A percentile compares a stretch with the other conserved stretches of the same genome.
phyloP scores from a whole-genome alignment of 768 basidiomycete genomes.

The Agaricus blazei region DNA sequence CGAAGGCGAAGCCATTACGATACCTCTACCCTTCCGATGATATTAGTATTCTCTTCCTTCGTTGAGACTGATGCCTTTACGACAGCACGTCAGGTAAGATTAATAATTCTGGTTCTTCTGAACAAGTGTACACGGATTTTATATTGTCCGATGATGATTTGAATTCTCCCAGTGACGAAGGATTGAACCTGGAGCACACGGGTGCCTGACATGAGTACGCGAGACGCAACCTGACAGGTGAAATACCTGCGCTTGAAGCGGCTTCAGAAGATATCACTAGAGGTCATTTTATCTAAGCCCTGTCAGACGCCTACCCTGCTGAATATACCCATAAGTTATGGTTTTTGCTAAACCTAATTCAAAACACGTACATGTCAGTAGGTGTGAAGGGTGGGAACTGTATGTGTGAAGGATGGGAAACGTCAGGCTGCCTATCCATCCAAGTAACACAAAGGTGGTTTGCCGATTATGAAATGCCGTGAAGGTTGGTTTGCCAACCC shows the following conservation, averaged over 20 bases:
- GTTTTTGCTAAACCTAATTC: background rate
- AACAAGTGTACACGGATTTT: background rate
- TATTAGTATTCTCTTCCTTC: background rate
- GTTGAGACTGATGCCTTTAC: background rate
- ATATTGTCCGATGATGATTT: slow-evolving; percentile 3
- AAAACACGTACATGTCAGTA: too few species aligned
- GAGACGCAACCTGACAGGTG: background rate
- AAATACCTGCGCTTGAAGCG: background rate
- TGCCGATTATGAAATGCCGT: slow-evolving; percentile 3
- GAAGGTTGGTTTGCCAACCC: background rate
- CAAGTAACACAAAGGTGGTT: background rate
- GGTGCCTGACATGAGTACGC: background rate
- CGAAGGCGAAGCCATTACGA: background rate
- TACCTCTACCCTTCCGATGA: background rate
- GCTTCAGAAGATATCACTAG: background rate
- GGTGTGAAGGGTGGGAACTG: too few species aligned
- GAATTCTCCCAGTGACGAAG: background rate
- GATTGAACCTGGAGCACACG: background rate
- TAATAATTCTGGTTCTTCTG: background rate
- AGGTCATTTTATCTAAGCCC: background rate
- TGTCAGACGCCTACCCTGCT: background rate
- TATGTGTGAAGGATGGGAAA: too few species aligned
- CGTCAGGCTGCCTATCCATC: too few species aligned
- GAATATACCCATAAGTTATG: background rate
- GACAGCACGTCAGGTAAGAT: background rate